Base-by-base conservation (phyloP, 2,329 filamentous ascomycete genomes). In the Emergomyces orientalis region DNA sequence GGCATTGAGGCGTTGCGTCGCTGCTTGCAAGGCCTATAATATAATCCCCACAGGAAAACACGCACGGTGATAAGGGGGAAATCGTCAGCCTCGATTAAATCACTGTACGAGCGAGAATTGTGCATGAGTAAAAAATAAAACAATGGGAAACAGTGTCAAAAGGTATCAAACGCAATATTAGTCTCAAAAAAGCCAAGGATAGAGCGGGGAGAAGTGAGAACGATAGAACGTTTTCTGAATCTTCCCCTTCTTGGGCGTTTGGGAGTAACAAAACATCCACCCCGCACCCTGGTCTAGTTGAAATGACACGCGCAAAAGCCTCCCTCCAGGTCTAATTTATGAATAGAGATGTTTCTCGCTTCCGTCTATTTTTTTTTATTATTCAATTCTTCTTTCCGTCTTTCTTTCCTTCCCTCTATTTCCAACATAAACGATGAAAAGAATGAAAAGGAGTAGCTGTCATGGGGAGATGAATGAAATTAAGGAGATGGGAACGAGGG, bases 1-100 rank as follows among this genome's bases (percentile, higher is more conserved):
- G 66, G 84, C 85, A 78, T 91, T 91, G 75, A 97, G 85, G 73
- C 89, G 86, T 76, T 92, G 88, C 63, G 96, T 92, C 58, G 91
- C 90, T 59, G 86, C 83, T 83, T 97, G 92, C 58, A 97, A 84
- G 67, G 90, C 87, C 92, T 96, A 65, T 57, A 45, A 52, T 60
- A 69, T 59, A 65, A 62, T 65, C 66, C 64, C 54, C 51, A 22
- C 56, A 54, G 58, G 54, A 22, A 55, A 41, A 65, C 51, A 63
- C 59, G 39, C 56, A 59, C 3, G 54, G 37, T 57, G 19, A 37
- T 27, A 8, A 25, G 51, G 52, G 43, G 9, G 22, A 61, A 43
- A 59, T 58, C 13, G 61, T 66, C 60, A 62, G 59, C 61, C 25
- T 63, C 61, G 56, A 57, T 51, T 37, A 9, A 51, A 43, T 45